Base-by-base conservation (phyloP, 106 monocot genomes). In the Narthecium ossifragum region DNA sequence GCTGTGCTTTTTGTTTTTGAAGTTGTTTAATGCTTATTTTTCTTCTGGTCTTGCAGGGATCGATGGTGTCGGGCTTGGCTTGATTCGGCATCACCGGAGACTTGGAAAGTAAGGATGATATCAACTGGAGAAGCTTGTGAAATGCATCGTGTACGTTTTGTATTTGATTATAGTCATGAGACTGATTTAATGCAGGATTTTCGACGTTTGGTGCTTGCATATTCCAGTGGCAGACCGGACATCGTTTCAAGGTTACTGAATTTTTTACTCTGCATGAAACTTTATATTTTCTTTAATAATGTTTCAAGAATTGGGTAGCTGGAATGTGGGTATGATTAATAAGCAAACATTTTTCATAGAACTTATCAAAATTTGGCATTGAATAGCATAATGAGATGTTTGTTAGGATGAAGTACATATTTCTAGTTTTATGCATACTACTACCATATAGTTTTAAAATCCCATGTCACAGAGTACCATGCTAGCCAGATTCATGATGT, bases 201-300 rank as follows among this genome's bases (percentile, higher is more conserved):
- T 88, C 61, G 73, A 93, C 62, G 38, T 93, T 27, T 85, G 93
- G 88, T 93, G 93, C 57, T 71, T 93, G 64, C 93, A 93, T 68
- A 88, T 88, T 72, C 93, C 93, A 14, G 79, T 79, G 31, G 66
- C 46, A 52, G 88, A 93, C 46, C 57, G 82, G 26, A 93, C 81
- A 45, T 53, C 93, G 48, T 88, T 93, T 59, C 69, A 88, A 82
- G 93, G 93, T 93, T 26, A 49, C 22, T 26, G 2, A n/a, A 17
- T 47, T 26, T 46, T 28, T 60, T n/a, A n/a, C n/a, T n/a, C n/a
- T n/a, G n/a, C n/a, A n/a, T 38, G 15, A 31, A n/a, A 29, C 14
- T 32, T 14, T 32, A 6, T 2, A 13, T 31, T 1, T 28, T 9
- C 4, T 51, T 8, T 8, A 26, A 13, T 28, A 55, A 31, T 30